Conservation (phyloP, 345 rosid genomes). For the Pistacia integerrima region DNA sequence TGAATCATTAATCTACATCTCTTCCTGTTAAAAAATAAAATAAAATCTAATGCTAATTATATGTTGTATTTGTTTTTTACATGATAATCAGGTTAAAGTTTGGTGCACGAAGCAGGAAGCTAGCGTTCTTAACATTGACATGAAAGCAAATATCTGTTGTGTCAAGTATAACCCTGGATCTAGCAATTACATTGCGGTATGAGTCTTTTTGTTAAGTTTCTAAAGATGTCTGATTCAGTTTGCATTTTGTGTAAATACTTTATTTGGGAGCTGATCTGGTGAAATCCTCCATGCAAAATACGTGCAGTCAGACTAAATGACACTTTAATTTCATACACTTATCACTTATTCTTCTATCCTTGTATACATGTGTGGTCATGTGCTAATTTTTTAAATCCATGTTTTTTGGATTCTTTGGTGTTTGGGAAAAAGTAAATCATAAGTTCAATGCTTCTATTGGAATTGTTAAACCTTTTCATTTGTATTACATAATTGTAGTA, state of each 20-base stretch:
- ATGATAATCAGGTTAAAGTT: constrained; percentile 77
- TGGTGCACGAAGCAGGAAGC: constrained; percentile 98
- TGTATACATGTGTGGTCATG: background rate
- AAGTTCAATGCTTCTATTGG: background rate
- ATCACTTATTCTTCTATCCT: background rate
- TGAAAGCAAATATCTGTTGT: constrained; percentile 98
- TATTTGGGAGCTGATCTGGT: background rate
- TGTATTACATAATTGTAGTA: background rate
- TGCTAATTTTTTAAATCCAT: constrained; percentile 1
- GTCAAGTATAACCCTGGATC: constrained; percentile 99
- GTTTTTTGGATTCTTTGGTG: background rate
- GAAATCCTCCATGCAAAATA: constrained; percentile 1
- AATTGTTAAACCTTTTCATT: no score
- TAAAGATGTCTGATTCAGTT: background rate
- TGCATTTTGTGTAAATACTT: background rate
- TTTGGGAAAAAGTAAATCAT: constrained; percentile 3
- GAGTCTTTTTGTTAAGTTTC: constrained; percentile 15
- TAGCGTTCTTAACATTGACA: constrained; percentile 89
- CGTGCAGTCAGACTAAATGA: background rate
- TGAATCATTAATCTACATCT: no score
- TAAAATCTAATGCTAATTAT: background rate
- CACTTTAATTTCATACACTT: background rate
- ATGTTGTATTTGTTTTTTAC: constrained; percentile 20
- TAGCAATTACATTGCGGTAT: constrained; percentile 92
- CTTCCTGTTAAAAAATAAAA: no score